Evolutionary conservation across 1,139 yeast species (phyloP).

Genomic region (Taphrina betulina): DNA sequence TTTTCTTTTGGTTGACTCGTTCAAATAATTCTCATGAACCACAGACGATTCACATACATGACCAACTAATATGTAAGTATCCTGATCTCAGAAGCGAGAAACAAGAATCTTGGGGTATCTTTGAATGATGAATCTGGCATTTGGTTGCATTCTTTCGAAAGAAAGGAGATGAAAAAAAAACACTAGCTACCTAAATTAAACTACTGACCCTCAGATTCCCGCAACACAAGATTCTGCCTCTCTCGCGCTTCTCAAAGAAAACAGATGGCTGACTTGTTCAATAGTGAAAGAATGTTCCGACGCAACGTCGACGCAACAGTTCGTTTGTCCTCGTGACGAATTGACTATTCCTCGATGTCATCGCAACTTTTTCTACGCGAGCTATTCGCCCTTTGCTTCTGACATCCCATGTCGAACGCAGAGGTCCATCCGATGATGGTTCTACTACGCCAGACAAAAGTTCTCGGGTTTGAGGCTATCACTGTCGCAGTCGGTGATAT

Average conservation of each 20-base stretch:
- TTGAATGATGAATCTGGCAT: constrained; percentile 32
- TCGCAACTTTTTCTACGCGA: constrained; percentile 10
- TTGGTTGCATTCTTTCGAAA: constrained; percentile 16
- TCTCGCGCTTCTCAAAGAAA: no score
- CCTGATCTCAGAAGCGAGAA: no score
- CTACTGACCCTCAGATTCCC: constrained; percentile 31
- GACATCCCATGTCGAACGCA: constrained; percentile 3
- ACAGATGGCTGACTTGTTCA: no score
- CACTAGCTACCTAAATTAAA: constrained; percentile 34
- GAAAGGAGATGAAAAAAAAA: constrained; percentile 26
- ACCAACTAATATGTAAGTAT: no score
- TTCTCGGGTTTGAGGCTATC: constrained; percentile 30
- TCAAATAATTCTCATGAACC: no score
- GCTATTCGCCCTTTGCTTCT: constrained; percentile 31
- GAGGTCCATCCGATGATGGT: constrained; percentile 29
- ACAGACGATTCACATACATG: no score
- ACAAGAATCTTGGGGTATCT: no score
- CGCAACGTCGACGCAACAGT: no score
- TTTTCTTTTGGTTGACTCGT: no score
- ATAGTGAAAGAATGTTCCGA: no score
- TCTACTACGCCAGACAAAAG: constrained; percentile 30
- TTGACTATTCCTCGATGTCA: no score
- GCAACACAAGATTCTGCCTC: constrained; percentile 1
- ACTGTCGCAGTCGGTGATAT: constrained; percentile 12
- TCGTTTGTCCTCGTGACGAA: not conserved